A percentile compares a stretch with the other conserved stretches of the same genome.
Evolutionary conservation across 345 rosid species (phyloP).

Genomic region (Hibiscus tridactylites): DNA sequence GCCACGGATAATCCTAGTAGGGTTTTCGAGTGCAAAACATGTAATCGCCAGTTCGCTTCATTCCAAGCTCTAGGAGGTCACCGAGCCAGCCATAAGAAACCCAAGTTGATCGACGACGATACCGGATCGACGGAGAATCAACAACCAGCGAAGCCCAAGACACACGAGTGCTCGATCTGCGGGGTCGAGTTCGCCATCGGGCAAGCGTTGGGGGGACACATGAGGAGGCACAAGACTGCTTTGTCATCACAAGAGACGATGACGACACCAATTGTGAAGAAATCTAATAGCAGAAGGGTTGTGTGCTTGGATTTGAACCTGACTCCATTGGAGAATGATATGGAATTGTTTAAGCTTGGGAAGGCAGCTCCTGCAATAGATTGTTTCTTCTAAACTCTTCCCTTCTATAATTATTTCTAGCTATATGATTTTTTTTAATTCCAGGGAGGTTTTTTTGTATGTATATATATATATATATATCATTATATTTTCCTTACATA

Average conservation of each 20-base stretch:
- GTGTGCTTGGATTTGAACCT: conserved; percentile 57
- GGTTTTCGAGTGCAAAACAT: conserved; percentile 65
- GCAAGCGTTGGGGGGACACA: conserved; percentile 63
- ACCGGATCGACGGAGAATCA: conserved; percentile 5
- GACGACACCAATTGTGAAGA: conserved; percentile 29
- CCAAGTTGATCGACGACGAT: conserved; percentile 16
- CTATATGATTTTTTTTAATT: neutral
- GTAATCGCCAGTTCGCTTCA: conserved; percentile 47
- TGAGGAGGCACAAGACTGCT: conserved; percentile 49
- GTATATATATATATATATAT: conserved; percentile 1
- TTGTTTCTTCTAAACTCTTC: conserved; percentile 27
- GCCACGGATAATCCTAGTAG: conserved; percentile 13
- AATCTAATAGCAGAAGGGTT: conserved; percentile 35
- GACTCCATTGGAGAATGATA: conserved; percentile 61
- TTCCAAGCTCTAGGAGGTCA: conserved; percentile 72
- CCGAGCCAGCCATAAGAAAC: conserved; percentile 69
- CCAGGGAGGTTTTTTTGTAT: neutral
- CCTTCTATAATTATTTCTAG: neutral
- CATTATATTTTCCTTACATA: neutral
- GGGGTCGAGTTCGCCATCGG: conserved; percentile 79
- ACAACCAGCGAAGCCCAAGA: conserved; percentile 36
- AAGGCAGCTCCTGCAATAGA: conserved; percentile 22
- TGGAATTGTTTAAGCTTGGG: conserved; percentile 38
- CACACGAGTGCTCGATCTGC: conserved; percentile 83
- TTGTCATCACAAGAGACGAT: neutral